Evolutionary conservation across 1,139 yeast genomes (phyloP).

Genomic region (Maudiozyma humilis): DNA sequence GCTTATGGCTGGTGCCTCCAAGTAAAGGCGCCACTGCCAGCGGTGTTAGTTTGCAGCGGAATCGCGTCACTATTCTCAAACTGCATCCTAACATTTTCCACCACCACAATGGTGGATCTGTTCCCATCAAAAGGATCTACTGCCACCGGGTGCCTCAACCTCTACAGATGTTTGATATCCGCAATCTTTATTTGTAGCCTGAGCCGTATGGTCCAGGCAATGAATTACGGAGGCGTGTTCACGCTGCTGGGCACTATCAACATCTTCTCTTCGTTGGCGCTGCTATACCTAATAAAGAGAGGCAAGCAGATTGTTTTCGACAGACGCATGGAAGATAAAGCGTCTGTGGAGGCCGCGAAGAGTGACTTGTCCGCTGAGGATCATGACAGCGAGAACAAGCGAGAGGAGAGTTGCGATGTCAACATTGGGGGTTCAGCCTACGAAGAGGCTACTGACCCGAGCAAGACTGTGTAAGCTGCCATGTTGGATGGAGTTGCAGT

Average conservation of each 20-base stretch:
- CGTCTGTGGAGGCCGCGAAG: too few species aligned
- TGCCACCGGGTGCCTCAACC: constrained; percentile 49
- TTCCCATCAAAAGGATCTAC: constrained; percentile 51
- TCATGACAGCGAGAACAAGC: too few species aligned
- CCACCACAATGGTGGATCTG: constrained; percentile 52
- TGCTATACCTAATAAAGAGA: constrained; percentile 23
- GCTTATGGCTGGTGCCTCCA: constrained; percentile 68
- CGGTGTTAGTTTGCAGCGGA: constrained; percentile 49
- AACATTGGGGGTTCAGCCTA: too few species aligned
- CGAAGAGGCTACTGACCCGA: too few species aligned
- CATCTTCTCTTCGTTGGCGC: constrained; percentile 13
- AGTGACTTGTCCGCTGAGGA: too few species aligned
- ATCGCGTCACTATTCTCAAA: constrained; percentile 47
- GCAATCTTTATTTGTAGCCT: constrained; percentile 58
- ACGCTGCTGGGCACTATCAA: constrained; percentile 44
- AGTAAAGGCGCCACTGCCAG: constrained; percentile 41
- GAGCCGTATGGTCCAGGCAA: constrained; percentile 40
- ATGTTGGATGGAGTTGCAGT: too few species aligned
- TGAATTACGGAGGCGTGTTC: constrained; percentile 57
- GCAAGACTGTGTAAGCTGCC: too few species aligned
- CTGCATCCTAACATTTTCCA: constrained; percentile 42
- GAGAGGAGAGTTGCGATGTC: too few species aligned
- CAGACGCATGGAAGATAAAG: too few species aligned
- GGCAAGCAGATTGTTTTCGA: constrained; percentile 15
- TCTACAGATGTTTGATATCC: constrained; percentile 49